These are phyloP conservation scores for Mangifera indica DNA, from an alignment of 345 rosid species.

Conservation along the genomic window DNA sequence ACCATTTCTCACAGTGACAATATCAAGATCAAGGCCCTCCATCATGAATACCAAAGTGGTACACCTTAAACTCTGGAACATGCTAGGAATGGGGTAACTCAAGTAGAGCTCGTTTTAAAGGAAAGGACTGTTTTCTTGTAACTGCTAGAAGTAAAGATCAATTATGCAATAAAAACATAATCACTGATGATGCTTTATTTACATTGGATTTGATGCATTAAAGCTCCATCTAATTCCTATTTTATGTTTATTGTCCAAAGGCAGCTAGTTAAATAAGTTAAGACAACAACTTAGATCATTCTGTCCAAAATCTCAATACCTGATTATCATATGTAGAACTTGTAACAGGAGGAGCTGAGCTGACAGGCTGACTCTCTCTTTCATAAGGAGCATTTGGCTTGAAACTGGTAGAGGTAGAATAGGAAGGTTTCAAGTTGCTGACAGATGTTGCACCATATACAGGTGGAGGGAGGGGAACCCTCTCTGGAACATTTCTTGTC, in stretches of 20 bases:
- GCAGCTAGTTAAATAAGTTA: not conserved
- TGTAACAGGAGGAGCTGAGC: conserved; percentile 50
- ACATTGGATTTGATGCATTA: no score
- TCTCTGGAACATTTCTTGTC: conserved; percentile 49
- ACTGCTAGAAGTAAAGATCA: not conserved
- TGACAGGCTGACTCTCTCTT: conserved; percentile 31
- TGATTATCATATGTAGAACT: conserved; percentile 54
- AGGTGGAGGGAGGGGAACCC: conserved; percentile 83
- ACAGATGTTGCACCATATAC: conserved; percentile 42
- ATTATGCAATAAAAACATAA: not conserved
- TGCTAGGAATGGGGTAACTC: not conserved
- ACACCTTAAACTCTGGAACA: not conserved
- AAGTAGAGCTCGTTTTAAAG: not conserved
- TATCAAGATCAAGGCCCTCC: not conserved
- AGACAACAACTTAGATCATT: not conserved
- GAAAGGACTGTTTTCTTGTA: not conserved
- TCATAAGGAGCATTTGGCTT: conserved; percentile 60
- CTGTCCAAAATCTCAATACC: conserved; percentile 35
- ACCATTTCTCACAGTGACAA: not conserved
- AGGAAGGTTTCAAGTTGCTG: conserved; percentile 37
- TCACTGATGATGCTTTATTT: not conserved
- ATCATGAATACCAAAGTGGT: not conserved
- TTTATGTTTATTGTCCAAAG: not conserved
- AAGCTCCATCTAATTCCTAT: not conserved
- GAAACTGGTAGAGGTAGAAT: conserved; percentile 35